These are phyloP conservation scores for Conticribra weissflogii DNA, from an alignment of 108 stramenopile genomes.

Conservation along the genomic window DNA sequence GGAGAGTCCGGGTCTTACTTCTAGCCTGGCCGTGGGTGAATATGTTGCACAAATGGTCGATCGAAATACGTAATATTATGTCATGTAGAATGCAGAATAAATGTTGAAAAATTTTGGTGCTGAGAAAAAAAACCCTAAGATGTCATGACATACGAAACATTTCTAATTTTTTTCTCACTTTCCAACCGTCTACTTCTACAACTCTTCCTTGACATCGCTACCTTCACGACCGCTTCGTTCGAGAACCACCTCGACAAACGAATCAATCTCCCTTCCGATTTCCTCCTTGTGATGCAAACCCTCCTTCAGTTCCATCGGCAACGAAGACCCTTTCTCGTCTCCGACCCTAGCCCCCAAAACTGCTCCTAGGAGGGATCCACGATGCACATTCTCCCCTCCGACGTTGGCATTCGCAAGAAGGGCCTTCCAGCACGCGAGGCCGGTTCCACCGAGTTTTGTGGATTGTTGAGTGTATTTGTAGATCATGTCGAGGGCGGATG, in stretches of 20 bases:
- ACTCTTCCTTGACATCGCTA: no score
- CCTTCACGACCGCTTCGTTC: no score
- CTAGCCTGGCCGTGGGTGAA: slow-evolving; percentile 76
- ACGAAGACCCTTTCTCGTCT: slow-evolving; percentile 16
- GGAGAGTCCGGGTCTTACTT: slow-evolving; percentile 88
- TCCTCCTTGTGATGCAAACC: slow-evolving; percentile 50
- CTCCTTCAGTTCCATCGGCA: slow-evolving; percentile 54
- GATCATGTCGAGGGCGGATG: slow-evolving; percentile 69
- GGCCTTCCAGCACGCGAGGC: slow-evolving; percentile 54
- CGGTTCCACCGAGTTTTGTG: slow-evolving; percentile 21
- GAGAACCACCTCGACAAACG: slow-evolving; percentile 62
- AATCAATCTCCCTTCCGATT: slow-evolving; percentile 67
- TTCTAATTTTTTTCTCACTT: no score
- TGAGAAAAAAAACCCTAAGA: no score
- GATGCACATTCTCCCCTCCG: slow-evolving; percentile 92
- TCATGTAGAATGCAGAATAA: no score
- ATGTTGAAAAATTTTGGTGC: no score
- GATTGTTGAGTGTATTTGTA: slow-evolving; percentile 63
- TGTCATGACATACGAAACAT: no score
- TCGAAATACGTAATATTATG: no score
- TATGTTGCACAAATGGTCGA: slow-evolving; percentile 45
- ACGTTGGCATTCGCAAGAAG: slow-evolving; percentile 85
- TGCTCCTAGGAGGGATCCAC: slow-evolving; percentile 81
- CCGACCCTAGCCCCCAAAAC: slow-evolving; percentile 78
- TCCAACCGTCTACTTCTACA: no score